Conservation (phyloP, 352 stramenopile genomes). For the Hyaloperonospora brassicae region DNA sequence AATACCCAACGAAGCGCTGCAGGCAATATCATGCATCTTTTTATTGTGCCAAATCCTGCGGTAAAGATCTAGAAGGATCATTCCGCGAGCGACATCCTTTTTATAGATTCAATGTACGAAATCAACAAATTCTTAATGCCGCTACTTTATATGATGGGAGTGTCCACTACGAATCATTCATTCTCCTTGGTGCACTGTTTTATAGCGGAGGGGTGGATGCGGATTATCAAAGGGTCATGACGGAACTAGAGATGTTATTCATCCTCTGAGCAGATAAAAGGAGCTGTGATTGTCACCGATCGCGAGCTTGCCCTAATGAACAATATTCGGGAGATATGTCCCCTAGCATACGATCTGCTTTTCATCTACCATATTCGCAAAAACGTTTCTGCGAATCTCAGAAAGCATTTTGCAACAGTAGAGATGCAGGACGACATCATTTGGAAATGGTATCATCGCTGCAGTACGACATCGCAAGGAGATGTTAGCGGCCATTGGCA, state of each 20-base stretch:
- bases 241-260: neutral
- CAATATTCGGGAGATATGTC: neutral
- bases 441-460: neutral
- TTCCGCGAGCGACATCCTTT: neutral
- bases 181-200: neutral
- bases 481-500: neutral
- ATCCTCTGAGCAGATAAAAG: neutral
- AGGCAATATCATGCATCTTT: neutral
- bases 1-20: neutral
- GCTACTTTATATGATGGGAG: too few relatives aligned
- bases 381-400: neutral
- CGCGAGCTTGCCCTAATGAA: too few relatives aligned
- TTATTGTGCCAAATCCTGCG: neutral
- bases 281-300: too few relatives aligned
- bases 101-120: too few relatives aligned
- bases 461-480: neutral
- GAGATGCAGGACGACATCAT: neutral
- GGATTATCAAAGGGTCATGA: neutral
- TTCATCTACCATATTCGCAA: neutral
- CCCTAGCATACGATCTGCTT: neutral
- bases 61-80: neutral
- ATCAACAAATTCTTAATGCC: too few relatives aligned
- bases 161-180: too few relatives aligned
- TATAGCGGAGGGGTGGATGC: neutral
- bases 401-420: neutral